Conservation (phyloP, 129 eudicot species). For the Helichrysum umbraculigerum region DNA sequence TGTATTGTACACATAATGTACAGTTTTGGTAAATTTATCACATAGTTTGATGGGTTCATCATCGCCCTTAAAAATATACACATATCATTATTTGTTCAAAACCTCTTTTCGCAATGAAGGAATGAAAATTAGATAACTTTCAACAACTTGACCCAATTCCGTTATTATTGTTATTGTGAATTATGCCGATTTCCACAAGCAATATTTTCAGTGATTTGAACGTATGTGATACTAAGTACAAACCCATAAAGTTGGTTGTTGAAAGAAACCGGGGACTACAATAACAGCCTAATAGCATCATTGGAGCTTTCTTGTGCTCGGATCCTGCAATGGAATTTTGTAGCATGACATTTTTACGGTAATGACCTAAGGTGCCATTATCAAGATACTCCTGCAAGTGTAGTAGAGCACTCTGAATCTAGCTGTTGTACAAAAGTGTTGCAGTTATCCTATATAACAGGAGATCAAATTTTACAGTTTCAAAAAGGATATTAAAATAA, state of each 20-base stretch:
- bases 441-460: conserved; percentile 32
- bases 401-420: conserved; percentile 53
- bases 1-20: too few species aligned
- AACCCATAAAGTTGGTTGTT: neutral
- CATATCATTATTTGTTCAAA: too few species aligned
- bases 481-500: conserved; percentile 17
- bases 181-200: neutral
- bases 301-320: neutral
- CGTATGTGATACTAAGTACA: neutral
- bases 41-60: too few species aligned
- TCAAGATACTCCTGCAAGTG: conserved; percentile 40
- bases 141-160: too few species aligned
- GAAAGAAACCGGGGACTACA: neutral
- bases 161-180: neutral
- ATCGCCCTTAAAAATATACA: too few species aligned
- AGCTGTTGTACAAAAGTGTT: conserved; percentile 31
- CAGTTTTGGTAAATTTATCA: too few species aligned
- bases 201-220: neutral
- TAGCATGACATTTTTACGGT: neutral
- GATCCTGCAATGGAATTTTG: neutral
- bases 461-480: conserved; percentile 16
- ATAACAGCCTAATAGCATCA: conserved; percentile 12
- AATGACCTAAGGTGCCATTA: conserved; percentile 3
- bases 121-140: too few species aligned
- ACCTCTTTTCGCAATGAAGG: too few species aligned